These are phyloP conservation scores for Euphorbia celastroides DNA, from an alignment of 441 rosid genomes.

Conservation along the genomic window DNA sequence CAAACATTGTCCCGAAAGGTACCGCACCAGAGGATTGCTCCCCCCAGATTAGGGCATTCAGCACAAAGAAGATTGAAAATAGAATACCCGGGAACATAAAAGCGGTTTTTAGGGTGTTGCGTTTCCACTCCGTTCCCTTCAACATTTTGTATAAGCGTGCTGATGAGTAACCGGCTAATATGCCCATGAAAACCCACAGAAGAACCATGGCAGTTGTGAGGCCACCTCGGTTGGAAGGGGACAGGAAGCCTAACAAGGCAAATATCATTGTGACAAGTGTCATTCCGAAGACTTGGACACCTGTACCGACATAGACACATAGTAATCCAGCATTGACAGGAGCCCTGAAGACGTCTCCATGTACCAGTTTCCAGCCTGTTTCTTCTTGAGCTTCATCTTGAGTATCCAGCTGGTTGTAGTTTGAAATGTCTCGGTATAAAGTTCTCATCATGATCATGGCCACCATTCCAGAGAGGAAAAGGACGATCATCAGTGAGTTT, in stretches of 20 bases:
- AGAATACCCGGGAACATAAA: slow-evolving; percentile 90
- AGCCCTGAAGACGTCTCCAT: slow-evolving; percentile 91
- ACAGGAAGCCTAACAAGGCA: slow-evolving; percentile 83
- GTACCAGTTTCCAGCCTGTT: slow-evolving; percentile 97
- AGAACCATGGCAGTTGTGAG: slow-evolving; percentile 99
- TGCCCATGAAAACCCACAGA: slow-evolving; percentile 95
- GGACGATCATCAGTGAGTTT: slow-evolving; percentile 90
- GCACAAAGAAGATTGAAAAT: slow-evolving; percentile 71
- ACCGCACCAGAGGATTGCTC: slow-evolving; percentile 95
- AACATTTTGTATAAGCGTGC: slow-evolving; percentile 85
- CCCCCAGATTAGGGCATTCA: slow-evolving; percentile 85
- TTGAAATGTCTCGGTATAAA: slow-evolving; percentile 81
- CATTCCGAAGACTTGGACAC: slow-evolving; percentile 88
- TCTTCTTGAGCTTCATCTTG: slow-evolving; percentile 98
- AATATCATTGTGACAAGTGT: slow-evolving; percentile 95
- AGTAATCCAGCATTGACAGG: slow-evolving; percentile 72
- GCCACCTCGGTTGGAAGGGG: slow-evolving; percentile 98
- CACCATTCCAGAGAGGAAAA: slow-evolving; percentile 95
- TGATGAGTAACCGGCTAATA: slow-evolving; percentile 87
- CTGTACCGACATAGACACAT: slow-evolving; percentile 88
- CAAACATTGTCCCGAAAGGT: slow-evolving; percentile 95
- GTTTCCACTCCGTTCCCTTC: slow-evolving; percentile 93
- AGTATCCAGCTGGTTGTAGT: slow-evolving; percentile 87
- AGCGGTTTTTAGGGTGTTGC: slow-evolving; percentile 81
- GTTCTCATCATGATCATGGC: slow-evolving; percentile 99